Base-by-base conservation (phyloP, 495 filamentous ascomycete genomes). In the Pyronema omphalodes region DNA sequence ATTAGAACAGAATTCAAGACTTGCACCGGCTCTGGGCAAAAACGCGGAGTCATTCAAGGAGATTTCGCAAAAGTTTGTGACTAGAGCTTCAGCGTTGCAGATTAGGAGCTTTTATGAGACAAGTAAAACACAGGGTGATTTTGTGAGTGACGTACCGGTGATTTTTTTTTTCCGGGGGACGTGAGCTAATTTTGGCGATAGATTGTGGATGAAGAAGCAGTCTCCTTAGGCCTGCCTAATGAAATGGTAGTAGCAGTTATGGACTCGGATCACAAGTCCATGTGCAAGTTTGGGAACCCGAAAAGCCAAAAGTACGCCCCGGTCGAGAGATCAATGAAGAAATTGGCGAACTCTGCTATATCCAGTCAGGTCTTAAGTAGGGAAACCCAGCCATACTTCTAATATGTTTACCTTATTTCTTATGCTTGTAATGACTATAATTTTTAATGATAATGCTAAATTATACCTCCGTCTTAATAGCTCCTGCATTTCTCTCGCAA, bases 201-300 rank as follows among this genome's bases (percentile, higher is more conserved):
- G 56, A 37, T 58, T 51, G 56, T 58, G 7, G 52, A 51, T 9
- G 50, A 23, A 36, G 37, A 51, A 9, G 54, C 52, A 2, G 56
- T 52, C 8, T 6, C 9, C 14, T 19, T 58, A 43, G 52, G 45
- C 9, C 36, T 58, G 29, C 17, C 52, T 1, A 58, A 55, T 9
- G 56, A 58, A 18, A 55, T 39, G 5, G n/a, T 37, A 6, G 0
- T 34, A 17, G 15, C 51, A 9, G 33, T 53, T 6, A 17, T 17
- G 15, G 39, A 41, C 15, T 41, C 39, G 11, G 39, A 41, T 17
- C 39, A 41, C 39, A 41, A 41, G 7, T 12, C 11, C 15, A 41
- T 41, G 39, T 41, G 39, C 39, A 41, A 17, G 7, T 41, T 41
- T 7, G 39, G 39, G 15, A 41, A 41, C 15, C 39, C 39, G 11